Percentiles rank a stretch among this genome's conserved stretches.
Evolutionary conservation across 148 eudicot genomes (phyloP).

Genomic region (Persicaria maculosa): DNA sequence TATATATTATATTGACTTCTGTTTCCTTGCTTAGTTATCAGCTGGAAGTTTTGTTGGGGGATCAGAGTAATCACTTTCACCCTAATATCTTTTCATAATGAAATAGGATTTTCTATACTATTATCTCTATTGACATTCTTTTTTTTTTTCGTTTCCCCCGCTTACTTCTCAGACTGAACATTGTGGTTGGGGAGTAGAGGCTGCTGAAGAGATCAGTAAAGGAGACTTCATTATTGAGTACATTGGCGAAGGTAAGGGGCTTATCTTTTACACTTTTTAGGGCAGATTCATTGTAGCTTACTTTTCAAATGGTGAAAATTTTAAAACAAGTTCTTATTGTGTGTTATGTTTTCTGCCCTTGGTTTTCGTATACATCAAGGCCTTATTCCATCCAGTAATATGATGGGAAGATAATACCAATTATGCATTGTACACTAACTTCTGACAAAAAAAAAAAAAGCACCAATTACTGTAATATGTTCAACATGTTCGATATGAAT

Average conservation of each 20-base stretch:
- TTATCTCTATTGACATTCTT: constrained; percentile 4
- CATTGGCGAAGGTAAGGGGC: constrained; percentile 72
- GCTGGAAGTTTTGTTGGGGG: background rate
- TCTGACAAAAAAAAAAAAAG: background rate
- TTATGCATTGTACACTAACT: background rate
- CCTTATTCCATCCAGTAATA: background rate
- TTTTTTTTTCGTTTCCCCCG: constrained; percentile 3
- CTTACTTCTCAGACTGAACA: constrained; percentile 46
- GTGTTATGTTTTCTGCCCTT: background rate
- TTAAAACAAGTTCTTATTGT: background rate
- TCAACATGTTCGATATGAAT: background rate
- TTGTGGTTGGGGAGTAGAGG: constrained; percentile 91
- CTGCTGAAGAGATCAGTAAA: constrained; percentile 49
- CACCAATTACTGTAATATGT: background rate
- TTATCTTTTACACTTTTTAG: background rate
- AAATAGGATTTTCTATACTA: background rate
- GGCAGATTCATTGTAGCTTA: background rate
- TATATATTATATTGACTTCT: background rate
- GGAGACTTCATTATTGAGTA: constrained; percentile 72
- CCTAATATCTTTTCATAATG: background rate
- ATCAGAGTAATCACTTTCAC: background rate
- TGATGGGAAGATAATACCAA: background rate
- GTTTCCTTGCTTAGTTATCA: background rate
- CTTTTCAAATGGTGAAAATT: background rate
- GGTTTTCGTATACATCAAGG: background rate